phyloP scores from a whole-genome alignment of 805 yeast genomes.

The Sugiyamaella valdiviana region DNA sequence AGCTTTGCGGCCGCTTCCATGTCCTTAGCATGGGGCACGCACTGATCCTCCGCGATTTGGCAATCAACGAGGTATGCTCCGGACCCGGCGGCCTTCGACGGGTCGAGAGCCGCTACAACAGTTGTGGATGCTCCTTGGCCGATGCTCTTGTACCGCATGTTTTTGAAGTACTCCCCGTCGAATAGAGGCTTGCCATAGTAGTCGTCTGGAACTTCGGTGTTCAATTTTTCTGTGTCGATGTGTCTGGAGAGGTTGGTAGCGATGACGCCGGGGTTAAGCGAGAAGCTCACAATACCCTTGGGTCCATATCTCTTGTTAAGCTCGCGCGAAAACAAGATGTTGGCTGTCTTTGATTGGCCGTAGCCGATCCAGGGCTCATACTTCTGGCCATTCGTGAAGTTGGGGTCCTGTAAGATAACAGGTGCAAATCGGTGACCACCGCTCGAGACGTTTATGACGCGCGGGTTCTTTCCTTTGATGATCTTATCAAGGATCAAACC shows the following conservation, averaged over 20 bases:
- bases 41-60: not conserved
- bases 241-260: constrained; percentile 9
- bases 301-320: constrained; percentile 2
- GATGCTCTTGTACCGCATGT: not conserved
- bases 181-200: constrained; percentile 33
- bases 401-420: constrained; percentile 8
- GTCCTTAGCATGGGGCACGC: constrained; percentile 5
- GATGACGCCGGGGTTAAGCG: constrained; percentile 11
- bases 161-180: not conserved
- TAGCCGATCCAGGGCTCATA: constrained; percentile 6
- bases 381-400: constrained; percentile 7
- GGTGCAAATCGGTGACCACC: constrained; percentile 11
- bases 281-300: constrained; percentile 4
- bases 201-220: constrained; percentile 57
- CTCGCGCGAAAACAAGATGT: constrained; percentile 5
- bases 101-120: constrained; percentile 2
- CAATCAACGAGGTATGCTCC: constrained; percentile 6
- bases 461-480: constrained; percentile 2
- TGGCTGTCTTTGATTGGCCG: constrained; percentile 5
- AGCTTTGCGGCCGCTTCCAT: constrained; percentile 6
- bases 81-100: not conserved
- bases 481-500: constrained; percentile 26
- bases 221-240: constrained; percentile 20
- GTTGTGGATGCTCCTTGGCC: constrained; percentile 3
- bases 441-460: constrained; percentile 8